A percentile compares a stretch with the other conserved stretches of the same genome.
phyloP scores from a whole-genome alignment of 1,139 yeast species.

The Citeromyces hawaiiensis region DNA sequence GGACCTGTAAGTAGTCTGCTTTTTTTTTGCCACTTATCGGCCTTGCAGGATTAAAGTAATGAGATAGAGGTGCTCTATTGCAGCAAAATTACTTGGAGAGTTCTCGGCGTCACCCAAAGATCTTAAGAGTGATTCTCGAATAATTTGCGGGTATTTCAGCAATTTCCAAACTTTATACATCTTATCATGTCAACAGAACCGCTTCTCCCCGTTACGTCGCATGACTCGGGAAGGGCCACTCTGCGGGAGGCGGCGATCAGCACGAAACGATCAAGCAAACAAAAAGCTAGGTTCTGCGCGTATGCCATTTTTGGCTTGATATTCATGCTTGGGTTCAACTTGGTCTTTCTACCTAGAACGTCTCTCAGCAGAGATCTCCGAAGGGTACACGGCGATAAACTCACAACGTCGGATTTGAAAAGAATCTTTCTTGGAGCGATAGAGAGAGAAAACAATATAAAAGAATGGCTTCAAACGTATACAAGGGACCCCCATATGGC shows the following conservation, averaged over 20 bases:
- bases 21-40: too few species aligned
- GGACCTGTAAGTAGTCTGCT: too few species aligned
- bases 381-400: slow-evolving; percentile 50
- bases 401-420: slow-evolving; percentile 54
- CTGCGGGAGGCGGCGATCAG: not conserved
- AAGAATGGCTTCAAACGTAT: slow-evolving; percentile 21
- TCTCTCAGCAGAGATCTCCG: slow-evolving; percentile 76
- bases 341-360: slow-evolving; percentile 78
- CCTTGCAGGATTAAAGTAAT: too few species aligned
- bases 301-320: slow-evolving; percentile 39
- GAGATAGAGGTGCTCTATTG: too few species aligned
- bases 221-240: not conserved
- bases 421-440: slow-evolving; percentile 27
- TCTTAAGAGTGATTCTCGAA: too few species aligned
- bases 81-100: too few species aligned
- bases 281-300: slow-evolving; percentile 31
- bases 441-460: slow-evolving; percentile 18
- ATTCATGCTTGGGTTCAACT: slow-evolving; percentile 41
- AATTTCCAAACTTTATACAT: too few species aligned
- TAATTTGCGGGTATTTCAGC: too few species aligned
- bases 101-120: too few species aligned
- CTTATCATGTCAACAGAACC: not conserved
- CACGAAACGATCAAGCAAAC: slow-evolving; percentile 9
- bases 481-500: slow-evolving; percentile 24
- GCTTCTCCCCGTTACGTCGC: not conserved